Base-by-base conservation (phyloP, 257 asterid genomes). In the Cynanchum wilfordii region DNA sequence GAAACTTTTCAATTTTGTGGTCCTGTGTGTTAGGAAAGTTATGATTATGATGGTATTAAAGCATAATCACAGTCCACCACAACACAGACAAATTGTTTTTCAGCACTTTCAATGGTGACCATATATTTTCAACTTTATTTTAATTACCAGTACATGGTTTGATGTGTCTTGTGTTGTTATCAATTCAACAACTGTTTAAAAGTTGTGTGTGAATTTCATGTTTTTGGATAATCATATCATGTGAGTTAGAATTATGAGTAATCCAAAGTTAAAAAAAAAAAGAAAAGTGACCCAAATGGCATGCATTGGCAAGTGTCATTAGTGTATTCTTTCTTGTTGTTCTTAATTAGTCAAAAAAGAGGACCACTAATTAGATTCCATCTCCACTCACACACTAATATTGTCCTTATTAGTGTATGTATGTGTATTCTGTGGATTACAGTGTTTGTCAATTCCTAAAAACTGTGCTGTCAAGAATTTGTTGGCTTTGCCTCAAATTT, bases 321-420 rank as follows among this genome's bases (percentile, higher is more conserved):
- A 7, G 66, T 60, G 66, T 24, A 36, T 60, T 30, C 45, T 17
- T 62, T 30, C 25, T 59, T 27, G 10, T 3, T 27, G 40, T 59
- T 19, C 38, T 59, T 25, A 5, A 7, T 52, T 16, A 12, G 42
- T 59, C 66, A 59, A 59, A 29, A 59, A 9, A 59, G 2, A 42
- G 47, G 42, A 62, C 68, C 68, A 62, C 25, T 16, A 16, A 62
- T 27, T 30, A 30, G 68, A 62, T 62, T 33, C 68, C 66, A 60
- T 60, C 5, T 62, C 25, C 68, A 54, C 45, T 20, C 68, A 62
- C 3, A 0, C 6, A 3, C 17, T 27, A 33, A 33, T 24, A 58
- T 58, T 10, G 58, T 52, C n/a, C 57, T 52, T 4, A 49, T 49
- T 11, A 16, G 19, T 49, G 52, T 11, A 16, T 15, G 19, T 12